Evolutionary conservation across 352 stramenopile species (phyloP), one percentile per base, ranked within the genome.

Genomic region (Thraustotheca clavata): DNA sequence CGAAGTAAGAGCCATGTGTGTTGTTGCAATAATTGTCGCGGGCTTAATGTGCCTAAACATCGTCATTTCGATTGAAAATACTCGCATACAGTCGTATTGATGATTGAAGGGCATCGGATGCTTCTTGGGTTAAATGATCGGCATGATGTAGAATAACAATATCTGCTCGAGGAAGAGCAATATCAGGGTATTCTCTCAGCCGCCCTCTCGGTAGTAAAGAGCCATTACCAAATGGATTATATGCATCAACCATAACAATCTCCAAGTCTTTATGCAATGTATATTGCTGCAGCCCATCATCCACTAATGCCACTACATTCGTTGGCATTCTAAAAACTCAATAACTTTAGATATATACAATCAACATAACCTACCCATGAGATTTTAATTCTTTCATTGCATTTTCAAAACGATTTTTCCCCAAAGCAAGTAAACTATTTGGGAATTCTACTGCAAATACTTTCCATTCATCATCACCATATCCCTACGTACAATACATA

Each of bases 241-340:
- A 62, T 26, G 75, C 76, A 33, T 89, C 78, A 46, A 89, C 60
- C 78, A 87, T 88, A 24, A 89, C 76, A 55, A 89, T 75, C 52
- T 89, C 78, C 16, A 89, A 41, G 47, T 88, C 75, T 49, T 80
- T 86, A 1, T 60, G 46, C 29, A 89, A 73, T 33, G 67, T 63
- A 76, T 77, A 89, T 69, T 89, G 80, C 71, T 89, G 80, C 35
- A 89, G 55, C 14, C 80, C 80, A 57, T 89, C 80, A 29, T 89
- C 80, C 34, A 89, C 34, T 31, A 89, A 38, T 0, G 55, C 55
- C 12, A 62, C 27, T 8, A 32, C 48, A 14, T 46, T 33, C 7
- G 9, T 35, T 24, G 39, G 2, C 24, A 46, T 59, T 46, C 26
- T 36, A 18, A 31, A 46, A 40, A 18, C 9, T 6, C 3, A 59